phyloP scores from a whole-genome alignment of 2,329 filamentous ascomycete genomes.

The Talaromyces piceae region DNA sequence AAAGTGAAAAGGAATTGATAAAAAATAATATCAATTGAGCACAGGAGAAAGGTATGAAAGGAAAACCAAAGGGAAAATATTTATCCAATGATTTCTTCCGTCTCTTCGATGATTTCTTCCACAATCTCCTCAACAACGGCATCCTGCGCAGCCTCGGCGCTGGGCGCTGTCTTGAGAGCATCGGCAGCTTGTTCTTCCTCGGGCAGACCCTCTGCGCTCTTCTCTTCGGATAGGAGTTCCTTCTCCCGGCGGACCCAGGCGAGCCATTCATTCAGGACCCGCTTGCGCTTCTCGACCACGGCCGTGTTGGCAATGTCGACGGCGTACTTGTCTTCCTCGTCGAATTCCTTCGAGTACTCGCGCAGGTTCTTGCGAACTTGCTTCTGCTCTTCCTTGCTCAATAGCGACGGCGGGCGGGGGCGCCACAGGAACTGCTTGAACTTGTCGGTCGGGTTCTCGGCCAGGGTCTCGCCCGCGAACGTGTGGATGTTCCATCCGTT shows the following conservation, averaged over 20 bases:
- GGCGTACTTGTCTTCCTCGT: slow-evolving; percentile 89
- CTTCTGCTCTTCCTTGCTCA: slow-evolving; percentile 96
- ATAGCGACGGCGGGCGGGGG: slow-evolving; percentile 80
- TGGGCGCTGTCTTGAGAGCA: slow-evolving; percentile 42
- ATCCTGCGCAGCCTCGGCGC: slow-evolving; percentile 57
- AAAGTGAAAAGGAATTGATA: neutral
- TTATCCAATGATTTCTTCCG: slow-evolving; percentile 63
- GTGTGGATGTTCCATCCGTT: slow-evolving; percentile 98
- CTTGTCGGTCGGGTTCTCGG: slow-evolving; percentile 87
- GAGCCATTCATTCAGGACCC: slow-evolving; percentile 79
- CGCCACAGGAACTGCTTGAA: slow-evolving; percentile 98
- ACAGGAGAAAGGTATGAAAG: neutral
- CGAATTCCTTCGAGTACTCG: slow-evolving; percentile 91
- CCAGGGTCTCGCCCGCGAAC: slow-evolving; percentile 81
- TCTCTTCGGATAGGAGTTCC: slow-evolving; percentile 65
- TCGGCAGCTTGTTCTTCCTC: slow-evolving; percentile 56
- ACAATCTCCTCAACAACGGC: slow-evolving; percentile 81
- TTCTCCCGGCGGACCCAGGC: slow-evolving; percentile 71
- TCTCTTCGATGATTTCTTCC: slow-evolving; percentile 74
- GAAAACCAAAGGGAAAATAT: slow-evolving; percentile 15
- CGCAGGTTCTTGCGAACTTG: slow-evolving; percentile 95
- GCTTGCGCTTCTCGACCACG: slow-evolving; percentile 79
- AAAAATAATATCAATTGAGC: slow-evolving; percentile 9
- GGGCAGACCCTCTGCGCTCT: slow-evolving; percentile 59
- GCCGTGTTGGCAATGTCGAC: slow-evolving; percentile 90